Evolutionary conservation across 257 asterid genomes (phyloP).

Genomic region (Solanum raphanifolium): DNA sequence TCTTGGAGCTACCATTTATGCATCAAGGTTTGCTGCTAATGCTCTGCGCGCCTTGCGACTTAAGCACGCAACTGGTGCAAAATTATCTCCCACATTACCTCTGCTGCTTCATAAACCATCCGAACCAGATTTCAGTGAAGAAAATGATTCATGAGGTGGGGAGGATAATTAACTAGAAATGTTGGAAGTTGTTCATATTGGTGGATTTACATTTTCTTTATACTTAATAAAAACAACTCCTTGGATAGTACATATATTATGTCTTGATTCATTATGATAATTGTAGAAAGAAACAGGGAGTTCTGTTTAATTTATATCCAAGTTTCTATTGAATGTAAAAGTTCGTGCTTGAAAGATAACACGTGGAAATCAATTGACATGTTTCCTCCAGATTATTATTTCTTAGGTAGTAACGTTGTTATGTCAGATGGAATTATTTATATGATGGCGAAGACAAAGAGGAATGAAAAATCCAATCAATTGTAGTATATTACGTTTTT

Average conservation of each 20-base stretch:
- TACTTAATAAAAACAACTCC: background rate
- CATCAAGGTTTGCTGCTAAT: slow-evolving; percentile 44
- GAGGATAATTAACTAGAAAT: background rate
- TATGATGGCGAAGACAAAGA: too few species aligned
- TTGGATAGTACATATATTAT: background rate
- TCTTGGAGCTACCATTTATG: slow-evolving; percentile 41
- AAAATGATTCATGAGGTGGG: background rate
- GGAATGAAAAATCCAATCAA: too few species aligned
- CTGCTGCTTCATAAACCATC: slow-evolving; percentile 54
- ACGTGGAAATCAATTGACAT: too few species aligned
- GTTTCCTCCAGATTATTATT: too few species aligned
- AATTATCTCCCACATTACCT: slow-evolving; percentile 27
- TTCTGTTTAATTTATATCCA: background rate
- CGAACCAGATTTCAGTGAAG: slow-evolving; percentile 43
- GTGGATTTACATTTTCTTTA: background rate
- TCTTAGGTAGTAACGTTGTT: too few species aligned
- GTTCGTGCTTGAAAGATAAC: background rate
- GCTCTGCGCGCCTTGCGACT: slow-evolving; percentile 9
- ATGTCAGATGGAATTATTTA: too few species aligned
- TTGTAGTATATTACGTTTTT: too few species aligned
- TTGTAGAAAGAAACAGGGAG: background rate
- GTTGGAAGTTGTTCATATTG: background rate
- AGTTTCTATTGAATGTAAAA: background rate
- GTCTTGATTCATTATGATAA: background rate
- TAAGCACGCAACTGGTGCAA: background rate